Base-by-base conservation (phyloP, 1,284 basidiomycete genomes). In the Uromyces viciae-fabae region DNA sequence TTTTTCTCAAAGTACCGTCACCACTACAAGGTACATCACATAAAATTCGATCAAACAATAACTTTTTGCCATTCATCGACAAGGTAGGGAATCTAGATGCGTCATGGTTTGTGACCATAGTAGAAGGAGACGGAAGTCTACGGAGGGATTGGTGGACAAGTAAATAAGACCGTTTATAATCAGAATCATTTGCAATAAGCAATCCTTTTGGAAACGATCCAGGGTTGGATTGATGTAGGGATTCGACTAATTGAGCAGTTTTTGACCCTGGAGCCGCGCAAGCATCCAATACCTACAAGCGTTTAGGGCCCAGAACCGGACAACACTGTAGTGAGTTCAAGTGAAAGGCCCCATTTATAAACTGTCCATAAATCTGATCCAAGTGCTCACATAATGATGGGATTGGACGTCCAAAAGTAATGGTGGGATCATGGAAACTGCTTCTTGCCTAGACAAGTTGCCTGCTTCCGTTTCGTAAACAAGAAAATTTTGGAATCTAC, bases 251-350 rank as follows among this genome's bases (percentile, higher is more conserved):
- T 88, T 97, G 95, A 4, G 93, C 93, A 7, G 94, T 95, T 91
- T 99, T 99, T 42, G 94, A 97, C 19, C 97, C 97, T 0, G 97
- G 97, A 0, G 97, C 96, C n/a, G 97, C 97, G 85, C 96, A 99
- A 93, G 98, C 94, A 87, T 99, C 96, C 84, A 99, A 91, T 52
- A 94, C 93, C 92, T 94, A 82, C 15, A 14, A 28, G 58, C 31
- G 19, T 15, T 22, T 28, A 28, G 19, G 31, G 15, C 14, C 11
- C 14, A 62, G 17, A 49, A 31, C 22, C 7, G 9, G 43, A 73
- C 8, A 36, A 73, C 49, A 52, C 31, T 19, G 5, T n/a, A n/a
- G n/a, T n/a, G n/a, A n/a, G n/a, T n/a, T n/a, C n/a, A n/a, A n/a
- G 46, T 49, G 46, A 49, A 49, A 49, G 22, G n/a, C n/a, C n/a